Evolutionary conservation across 257 asterid genomes (phyloP).

Genomic region (Paulownia fortunei): DNA sequence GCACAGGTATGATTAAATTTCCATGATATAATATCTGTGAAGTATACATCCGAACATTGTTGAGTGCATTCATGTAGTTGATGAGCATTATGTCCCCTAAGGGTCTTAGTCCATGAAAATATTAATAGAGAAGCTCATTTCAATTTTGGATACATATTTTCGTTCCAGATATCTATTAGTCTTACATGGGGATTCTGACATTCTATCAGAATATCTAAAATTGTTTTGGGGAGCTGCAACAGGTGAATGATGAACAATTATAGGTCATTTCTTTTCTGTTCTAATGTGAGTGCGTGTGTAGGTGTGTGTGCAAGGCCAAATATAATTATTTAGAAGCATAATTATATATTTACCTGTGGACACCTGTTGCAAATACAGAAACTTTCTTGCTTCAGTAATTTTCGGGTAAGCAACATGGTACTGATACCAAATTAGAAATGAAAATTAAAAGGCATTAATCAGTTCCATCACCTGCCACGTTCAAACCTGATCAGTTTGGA

Average conservation of each 20-base stretch:
- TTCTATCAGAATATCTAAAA: not conserved
- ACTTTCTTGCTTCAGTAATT: not conserved
- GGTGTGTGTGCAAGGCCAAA: not conserved
- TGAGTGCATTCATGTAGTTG: conserved; percentile 15
- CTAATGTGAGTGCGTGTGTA: conserved; percentile 2
- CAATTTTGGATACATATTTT: not conserved
- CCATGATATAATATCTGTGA: conserved; percentile 17
- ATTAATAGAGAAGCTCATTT: not conserved
- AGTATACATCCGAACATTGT: conserved; percentile 11
- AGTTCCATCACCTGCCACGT: not conserved
- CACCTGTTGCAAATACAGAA: not conserved
- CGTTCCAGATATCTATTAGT: not conserved
- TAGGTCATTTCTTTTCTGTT: not conserved
- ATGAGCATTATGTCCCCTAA: conserved; percentile 17
- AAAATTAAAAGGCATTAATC: not conserved
- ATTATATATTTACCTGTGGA: not conserved
- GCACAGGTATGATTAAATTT: conserved; percentile 74
- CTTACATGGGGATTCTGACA: conserved; percentile 1
- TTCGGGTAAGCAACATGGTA: not conserved
- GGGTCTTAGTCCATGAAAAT: conserved; percentile 17
- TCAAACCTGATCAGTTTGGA: not conserved
- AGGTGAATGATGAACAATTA: conserved; percentile 16
- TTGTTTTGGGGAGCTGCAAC: not conserved
- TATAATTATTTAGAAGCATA: not conserved
- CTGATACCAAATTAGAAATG: not conserved